Evolutionary conservation across 805 yeast genomes (phyloP).

Genomic region (Yarrowia sp.): DNA sequence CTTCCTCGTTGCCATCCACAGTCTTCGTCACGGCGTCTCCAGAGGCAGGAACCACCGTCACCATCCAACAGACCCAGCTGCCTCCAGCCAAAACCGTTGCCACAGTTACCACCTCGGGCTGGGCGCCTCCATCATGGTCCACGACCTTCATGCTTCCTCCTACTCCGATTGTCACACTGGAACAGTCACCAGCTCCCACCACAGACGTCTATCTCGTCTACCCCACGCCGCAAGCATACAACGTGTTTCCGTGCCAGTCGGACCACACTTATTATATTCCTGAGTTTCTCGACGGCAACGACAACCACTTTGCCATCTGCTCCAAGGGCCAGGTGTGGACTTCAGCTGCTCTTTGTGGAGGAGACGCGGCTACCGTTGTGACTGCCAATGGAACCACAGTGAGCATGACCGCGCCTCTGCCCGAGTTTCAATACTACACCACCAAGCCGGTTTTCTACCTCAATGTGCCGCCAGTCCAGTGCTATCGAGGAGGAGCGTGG

Average conservation of each 20-base stretch:
- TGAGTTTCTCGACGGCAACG: constrained; percentile 4
- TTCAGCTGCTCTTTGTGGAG: neutral
- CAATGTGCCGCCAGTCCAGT: constrained; percentile 11
- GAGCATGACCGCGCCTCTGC: neutral
- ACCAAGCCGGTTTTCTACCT: constrained; percentile 8
- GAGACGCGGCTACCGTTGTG: neutral
- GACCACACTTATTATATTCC: constrained; percentile 22
- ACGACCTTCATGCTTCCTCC: neutral
- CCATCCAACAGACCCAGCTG: neutral
- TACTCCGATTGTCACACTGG: neutral
- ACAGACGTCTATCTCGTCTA: constrained; percentile 16
- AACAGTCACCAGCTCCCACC: constrained; percentile 8
- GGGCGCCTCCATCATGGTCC: constrained; percentile 16
- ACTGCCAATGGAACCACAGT: constrained; percentile 2
- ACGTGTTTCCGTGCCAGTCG: constrained; percentile 22
- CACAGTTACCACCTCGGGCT: constrained; percentile 11
- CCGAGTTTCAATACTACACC: neutral
- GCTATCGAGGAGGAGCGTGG: constrained; percentile 24
- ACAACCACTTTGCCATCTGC: constrained; percentile 27
- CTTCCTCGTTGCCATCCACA: neutral
- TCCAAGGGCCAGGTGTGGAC: constrained; percentile 22
- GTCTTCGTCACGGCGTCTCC: neutral
- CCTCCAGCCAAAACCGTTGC: neutral
- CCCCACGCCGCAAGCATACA: constrained; percentile 18
- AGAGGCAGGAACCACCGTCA: neutral